Conservation (phyloP, 2,329 filamentous ascomycete genomes). For the Aureobasidium sp. region DNA sequence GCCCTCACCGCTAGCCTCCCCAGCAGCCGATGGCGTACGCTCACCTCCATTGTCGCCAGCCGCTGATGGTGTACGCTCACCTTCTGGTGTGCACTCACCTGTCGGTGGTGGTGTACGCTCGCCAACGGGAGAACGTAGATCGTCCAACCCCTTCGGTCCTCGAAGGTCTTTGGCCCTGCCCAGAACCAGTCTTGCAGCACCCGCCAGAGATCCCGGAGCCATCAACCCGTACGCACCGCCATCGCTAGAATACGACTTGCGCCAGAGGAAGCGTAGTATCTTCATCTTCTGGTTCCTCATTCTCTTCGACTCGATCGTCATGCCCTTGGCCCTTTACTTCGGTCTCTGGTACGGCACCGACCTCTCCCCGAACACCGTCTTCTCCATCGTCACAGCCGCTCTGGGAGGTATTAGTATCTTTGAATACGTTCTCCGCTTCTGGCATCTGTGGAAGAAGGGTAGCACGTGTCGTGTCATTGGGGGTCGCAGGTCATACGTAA, state of each 20-base stretch:
- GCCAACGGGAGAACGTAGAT: conserved; percentile 2
- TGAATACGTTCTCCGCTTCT: conserved; percentile 44
- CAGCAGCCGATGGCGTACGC: not conserved
- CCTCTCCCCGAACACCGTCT: conserved; percentile 42
- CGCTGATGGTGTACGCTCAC: not conserved
- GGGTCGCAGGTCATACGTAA: conserved; percentile 32
- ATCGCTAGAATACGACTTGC: conserved; percentile 47
- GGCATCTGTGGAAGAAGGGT: conserved; percentile 41
- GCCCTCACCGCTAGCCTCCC: not conserved
- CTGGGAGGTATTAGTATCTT: conserved; percentile 46
- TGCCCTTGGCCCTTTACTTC: conserved; percentile 53
- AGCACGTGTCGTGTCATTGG: conserved; percentile 46
- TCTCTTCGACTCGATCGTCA: conserved; percentile 48
- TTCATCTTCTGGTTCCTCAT: conserved; percentile 52
- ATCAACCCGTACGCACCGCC: conserved; percentile 31
- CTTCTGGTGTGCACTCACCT: not conserved
- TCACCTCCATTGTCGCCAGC: not conserved
- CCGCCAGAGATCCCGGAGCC: not conserved
- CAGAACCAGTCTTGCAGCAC: conserved; percentile 5
- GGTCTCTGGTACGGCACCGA: conserved; percentile 49
- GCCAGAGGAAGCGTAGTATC: conserved; percentile 46
- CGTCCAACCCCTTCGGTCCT: not conserved
- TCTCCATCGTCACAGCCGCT: conserved; percentile 46
- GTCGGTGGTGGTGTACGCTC: not conserved
- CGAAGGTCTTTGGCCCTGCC: conserved; percentile 6